Percentiles rank a stretch among this genome's conserved stretches.
Conservation (phyloP, 257 asterid genomes). For the Galeopsis tetrahit region DNA sequence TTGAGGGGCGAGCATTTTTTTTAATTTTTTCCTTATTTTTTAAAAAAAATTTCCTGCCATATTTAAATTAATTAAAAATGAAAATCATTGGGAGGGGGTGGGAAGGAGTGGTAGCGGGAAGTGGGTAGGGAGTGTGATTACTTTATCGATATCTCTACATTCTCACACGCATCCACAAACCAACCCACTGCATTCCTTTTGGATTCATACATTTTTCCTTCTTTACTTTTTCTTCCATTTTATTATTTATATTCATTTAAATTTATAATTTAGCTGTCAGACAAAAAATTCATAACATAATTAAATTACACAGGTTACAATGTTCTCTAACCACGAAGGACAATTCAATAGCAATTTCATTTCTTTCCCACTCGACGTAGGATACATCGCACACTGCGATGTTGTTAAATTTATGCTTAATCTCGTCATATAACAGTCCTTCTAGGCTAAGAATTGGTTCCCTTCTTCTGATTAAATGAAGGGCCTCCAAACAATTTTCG, state of each 20-base stretch:
- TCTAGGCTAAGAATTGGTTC: too few species aligned
- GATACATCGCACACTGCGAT: too few species aligned
- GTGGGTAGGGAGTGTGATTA: slow-evolving; percentile 15
- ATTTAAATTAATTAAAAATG: not conserved
- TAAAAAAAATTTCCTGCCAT: not conserved
- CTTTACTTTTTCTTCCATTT: not conserved
- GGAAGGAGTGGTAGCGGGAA: not conserved
- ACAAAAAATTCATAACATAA: too few species aligned
- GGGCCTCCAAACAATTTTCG: too few species aligned
- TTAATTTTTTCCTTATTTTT: not conserved
- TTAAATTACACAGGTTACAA: too few species aligned
- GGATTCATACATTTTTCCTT: slow-evolving; percentile 27
- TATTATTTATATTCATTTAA: not conserved
- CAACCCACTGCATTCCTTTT: slow-evolving; percentile 33
- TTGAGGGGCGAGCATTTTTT: slow-evolving; percentile 38
- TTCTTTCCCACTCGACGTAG: too few species aligned
- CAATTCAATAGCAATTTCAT: too few species aligned
- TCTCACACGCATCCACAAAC: slow-evolving; percentile 44
- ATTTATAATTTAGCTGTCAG: too few species aligned
- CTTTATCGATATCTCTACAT: slow-evolving; percentile 38
- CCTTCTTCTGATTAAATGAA: too few species aligned
- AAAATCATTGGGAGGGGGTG: not conserved
- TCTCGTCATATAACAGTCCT: too few species aligned
- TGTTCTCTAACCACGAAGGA: too few species aligned
- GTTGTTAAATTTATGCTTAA: too few species aligned